phyloP scores from a whole-genome alignment of 192 early-diverging fungal genomes.

The Coemansia sp. region DNA sequence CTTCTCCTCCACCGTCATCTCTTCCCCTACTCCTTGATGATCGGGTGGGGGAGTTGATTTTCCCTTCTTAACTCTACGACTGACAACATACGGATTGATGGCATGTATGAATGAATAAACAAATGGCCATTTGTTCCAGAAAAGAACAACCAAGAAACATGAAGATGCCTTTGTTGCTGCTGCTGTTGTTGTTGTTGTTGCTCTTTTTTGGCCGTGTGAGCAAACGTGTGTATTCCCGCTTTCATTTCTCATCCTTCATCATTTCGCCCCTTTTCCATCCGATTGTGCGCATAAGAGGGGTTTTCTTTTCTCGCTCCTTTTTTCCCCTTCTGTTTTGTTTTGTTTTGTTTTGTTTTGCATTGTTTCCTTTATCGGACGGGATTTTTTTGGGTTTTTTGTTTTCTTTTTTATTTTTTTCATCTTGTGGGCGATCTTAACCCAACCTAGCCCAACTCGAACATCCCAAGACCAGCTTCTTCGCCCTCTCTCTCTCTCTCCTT shows the following conservation, averaged over 20 bases:
- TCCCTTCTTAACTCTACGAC: neutral
- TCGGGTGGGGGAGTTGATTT: neutral
- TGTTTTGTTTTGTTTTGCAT: neutral
- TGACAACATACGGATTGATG: neutral
- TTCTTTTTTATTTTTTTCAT: neutral
- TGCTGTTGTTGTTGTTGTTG: neutral
- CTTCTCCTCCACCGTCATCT: neutral
- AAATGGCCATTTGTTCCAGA: neutral
- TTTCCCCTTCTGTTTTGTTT: neutral
- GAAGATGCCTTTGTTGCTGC: neutral
- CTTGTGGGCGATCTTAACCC: neutral
- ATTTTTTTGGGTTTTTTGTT: slow-evolving; percentile 2
- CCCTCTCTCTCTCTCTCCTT: neutral
- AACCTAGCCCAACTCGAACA: no score
- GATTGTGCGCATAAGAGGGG: neutral
- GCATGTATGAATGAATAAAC: neutral
- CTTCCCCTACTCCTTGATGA: neutral
- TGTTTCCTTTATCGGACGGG: neutral
- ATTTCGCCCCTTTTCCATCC: neutral
- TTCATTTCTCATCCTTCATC: neutral
- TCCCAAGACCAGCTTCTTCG: neutral
- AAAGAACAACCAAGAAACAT: neutral
- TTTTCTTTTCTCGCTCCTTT: neutral
- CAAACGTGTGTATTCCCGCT: neutral
- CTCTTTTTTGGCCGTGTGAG: slow-evolving; percentile 4